Base-by-base conservation (phyloP, 179 eudicot genomes). In the Actinidia polygama region DNA sequence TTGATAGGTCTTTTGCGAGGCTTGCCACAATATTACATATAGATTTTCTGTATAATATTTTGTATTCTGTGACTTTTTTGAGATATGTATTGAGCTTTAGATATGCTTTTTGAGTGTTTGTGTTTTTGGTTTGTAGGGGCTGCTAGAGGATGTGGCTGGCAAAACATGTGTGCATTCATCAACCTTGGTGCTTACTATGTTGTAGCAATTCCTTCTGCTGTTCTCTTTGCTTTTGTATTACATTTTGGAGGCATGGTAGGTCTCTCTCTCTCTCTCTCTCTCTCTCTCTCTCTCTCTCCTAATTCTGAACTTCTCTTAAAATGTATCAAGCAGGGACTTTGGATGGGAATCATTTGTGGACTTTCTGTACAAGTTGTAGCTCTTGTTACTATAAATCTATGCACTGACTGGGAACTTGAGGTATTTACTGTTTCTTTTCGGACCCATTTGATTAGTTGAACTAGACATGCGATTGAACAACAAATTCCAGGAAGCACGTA, bases 121-220 rank as follows among this genome's bases (percentile, higher is more conserved):
- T 14, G 0, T 75, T 75, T 75, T 75, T 49, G 64, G 7, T 24
- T 50, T 57, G 70, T 40, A 91, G 95, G 95, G 66, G 90, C 92
- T 75, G 96, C 96, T 46, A 89, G 96, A 87, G 98, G 98, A 18
- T 92, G 94, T 81, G 98, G 98, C 21, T 91, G 95, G 95, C 98
- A 94, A 84, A 89, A 86, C 21, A 63, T 91, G 74, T 90, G 98
- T 64, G 85, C 90, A 7, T 47, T 69, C 51, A 88, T 92, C 81
- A 94, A 94, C 82, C 90, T 94, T 67, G 93, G 90, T 59, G 98
- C 98, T n/a, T 94, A 91, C 80, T 93, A 92, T 79, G 71, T 84
- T 72, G 89, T 92, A 61, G 97, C 89, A 57, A 82, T 92, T 75
- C 97, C 97, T 46, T 87, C 73, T 73, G 90, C 92, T 78, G 88